These are phyloP conservation scores for Hippophae gyantsensis DNA, from an alignment of 306 rosid genomes.

Conservation along the genomic window DNA sequence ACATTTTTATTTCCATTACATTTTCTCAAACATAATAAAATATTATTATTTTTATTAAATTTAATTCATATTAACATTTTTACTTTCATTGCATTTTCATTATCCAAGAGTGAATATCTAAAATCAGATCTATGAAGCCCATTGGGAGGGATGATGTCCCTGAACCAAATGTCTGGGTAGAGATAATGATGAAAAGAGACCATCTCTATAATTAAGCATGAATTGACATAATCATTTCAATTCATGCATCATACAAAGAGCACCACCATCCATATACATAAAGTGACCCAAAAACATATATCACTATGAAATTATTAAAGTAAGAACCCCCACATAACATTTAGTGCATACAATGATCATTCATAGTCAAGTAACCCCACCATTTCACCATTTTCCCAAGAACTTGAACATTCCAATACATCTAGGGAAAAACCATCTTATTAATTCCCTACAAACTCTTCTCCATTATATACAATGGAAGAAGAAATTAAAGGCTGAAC, in stretches of 20 bases:
- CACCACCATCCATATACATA: conserved; percentile 19
- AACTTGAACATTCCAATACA: background rate
- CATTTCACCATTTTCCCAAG: too few relatives aligned
- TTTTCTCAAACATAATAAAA: too few relatives aligned
- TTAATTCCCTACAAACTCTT: conserved; percentile 24
- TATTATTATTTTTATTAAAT: too few relatives aligned
- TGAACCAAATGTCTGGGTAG: too few relatives aligned
- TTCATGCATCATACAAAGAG: conserved; percentile 25
- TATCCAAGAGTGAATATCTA: too few relatives aligned
- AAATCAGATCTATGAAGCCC: too few relatives aligned
- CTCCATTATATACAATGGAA: conserved; percentile 19
- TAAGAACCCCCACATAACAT: conserved; percentile 12
- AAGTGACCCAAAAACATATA: conserved; percentile 8
- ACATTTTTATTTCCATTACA: too few relatives aligned
- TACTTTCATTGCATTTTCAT: too few relatives aligned
- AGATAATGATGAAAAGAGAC: too few relatives aligned
- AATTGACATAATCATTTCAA: conserved; percentile 17
- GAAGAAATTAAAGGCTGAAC: conserved; percentile 16
- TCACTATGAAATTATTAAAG: conserved; percentile 3
- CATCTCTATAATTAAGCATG: conserved; percentile 6
- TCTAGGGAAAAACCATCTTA: conserved; percentile 1
- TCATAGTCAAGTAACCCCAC: background rate
- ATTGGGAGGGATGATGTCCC: too few relatives aligned
- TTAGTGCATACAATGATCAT: conserved; percentile 14
- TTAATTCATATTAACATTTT: too few relatives aligned